Base-by-base conservation (phyloP, 2,329 filamentous ascomycete species). In the Trichoderma koningii region DNA sequence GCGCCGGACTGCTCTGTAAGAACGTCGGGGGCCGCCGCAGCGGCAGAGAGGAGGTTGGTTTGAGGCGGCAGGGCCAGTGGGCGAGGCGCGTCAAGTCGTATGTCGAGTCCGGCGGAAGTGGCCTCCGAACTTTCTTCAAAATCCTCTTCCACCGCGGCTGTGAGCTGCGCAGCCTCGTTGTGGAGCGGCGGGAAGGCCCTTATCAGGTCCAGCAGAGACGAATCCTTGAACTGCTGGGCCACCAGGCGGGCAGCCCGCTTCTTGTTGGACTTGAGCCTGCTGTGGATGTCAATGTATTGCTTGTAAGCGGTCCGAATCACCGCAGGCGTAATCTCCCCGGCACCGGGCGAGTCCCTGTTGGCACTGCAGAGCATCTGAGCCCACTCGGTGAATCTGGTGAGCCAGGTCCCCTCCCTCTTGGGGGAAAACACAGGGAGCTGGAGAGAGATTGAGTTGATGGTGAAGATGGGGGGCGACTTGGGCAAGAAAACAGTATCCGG, bases 321-420 rank as follows among this genome's bases (percentile, higher is more conserved):
- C 1, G 34, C 52, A 7, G 72, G 67, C 2, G 71, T 73, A 19
- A 77, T 71, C 41, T 66, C 62, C 26, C 66, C 42, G 30, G 68
- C 50, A 19, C 68, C 66, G 5, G 69, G 65, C 14, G 57, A 45
- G 60, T 38, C 12, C 12, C 12, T 38, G 34, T 78, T 78, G 61
- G 66, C 65, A 3, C 64, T 52, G 56, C 68, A 71, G 44, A 79
- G 76, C 5, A 71, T 69, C 15, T 71, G 70, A 30, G 71, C 68
- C 77, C 77, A 79, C 57, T 74, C 73, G 55, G 73, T 71, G 63
- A 78, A 74, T 55, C 76, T 69, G n/a, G 68, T 68, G n/a, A 68
- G 66, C 77, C 76, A 79, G 4, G 75, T 73, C 10, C 74, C 74
- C 15, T 73, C 69, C 26, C 70, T 70, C 51, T 70, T 72, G 9